Evolutionary conservation across 192 early-diverging fungal species (phyloP), one percentile per base, ranked within the genome.

Genomic region (Coemansia sp.): DNA sequence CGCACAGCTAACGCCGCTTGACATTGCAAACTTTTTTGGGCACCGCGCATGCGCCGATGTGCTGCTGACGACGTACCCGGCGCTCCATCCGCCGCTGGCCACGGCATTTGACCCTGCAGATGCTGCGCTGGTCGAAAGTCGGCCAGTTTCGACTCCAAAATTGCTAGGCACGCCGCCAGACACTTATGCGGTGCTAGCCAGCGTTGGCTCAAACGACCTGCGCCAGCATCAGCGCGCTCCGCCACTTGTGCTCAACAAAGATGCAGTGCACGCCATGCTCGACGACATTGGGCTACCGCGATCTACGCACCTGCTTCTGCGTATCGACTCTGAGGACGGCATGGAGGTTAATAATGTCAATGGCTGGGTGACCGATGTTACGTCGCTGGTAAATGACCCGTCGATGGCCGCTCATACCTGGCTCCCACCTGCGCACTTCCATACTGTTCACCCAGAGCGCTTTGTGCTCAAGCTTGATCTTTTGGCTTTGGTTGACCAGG

Each of bases 391-490:
- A 6, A 61, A 64, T 4, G 38, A 57, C 17, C 67, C 76, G 11
- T 24, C 60, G 2, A 34, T 61, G 58, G 33, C 56, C 1, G 58
- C 33, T 27, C 57, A 60, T 46, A 36, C 46, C 10, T 81, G 78
- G 78, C 40, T 48, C 26, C 62, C 69, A 53, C 65, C 69, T 4
- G 73, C 69, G 19, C 65, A 67, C 52, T 75, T 81, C 53, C 58
- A 81, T 60, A 76, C 78, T 0, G 56, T 58, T 22, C 52, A 63
- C 17, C 78, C 78, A 1, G 73, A 81, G 14, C 32, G 58, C 38
- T 65, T 75, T 62, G 69, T 81, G 39, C 68, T 81, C 21, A 63
- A 66, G 41, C 65, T 81, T 21, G 78, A 68, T 4, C 70, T 81
- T 19, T 53, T 81, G 27, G 69, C 69, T 27, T 62, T 81, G 63